Conservation (phyloP, 2,329 filamentous ascomycete genomes). For the Alternaria angustiovoidea region DNA sequence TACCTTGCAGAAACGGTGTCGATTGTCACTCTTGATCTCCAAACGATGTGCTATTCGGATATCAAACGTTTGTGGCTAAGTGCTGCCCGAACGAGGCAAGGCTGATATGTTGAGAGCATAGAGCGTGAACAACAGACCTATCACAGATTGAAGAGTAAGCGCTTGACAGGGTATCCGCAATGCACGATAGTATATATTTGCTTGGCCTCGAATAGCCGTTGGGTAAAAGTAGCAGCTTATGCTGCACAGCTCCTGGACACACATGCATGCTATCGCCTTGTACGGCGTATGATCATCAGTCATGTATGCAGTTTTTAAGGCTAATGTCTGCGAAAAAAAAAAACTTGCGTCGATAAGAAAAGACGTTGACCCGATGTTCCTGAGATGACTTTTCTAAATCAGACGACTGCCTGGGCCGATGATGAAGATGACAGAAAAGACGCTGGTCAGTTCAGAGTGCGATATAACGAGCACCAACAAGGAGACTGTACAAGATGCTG, state of each 20-base stretch:
- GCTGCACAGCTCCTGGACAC: not conserved
- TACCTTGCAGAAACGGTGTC: not conserved
- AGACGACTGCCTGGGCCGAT: not conserved
- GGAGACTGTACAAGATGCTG: constrained; percentile 22
- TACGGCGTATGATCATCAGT: not conserved
- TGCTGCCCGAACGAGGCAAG: not conserved
- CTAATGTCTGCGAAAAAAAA: not conserved
- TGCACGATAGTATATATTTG: not conserved
- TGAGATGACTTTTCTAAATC: not conserved
- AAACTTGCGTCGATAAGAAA: not conserved
- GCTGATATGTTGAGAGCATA: not conserved
- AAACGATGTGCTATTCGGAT: not conserved
- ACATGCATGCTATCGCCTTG: not conserved
- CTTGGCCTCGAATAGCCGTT: not conserved
- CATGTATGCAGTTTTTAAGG: not conserved
- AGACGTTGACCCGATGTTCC: not conserved
- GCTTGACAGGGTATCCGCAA: not conserved
- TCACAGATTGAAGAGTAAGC: not conserved
- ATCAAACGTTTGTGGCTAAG: not conserved
- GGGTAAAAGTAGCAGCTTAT: not conserved
- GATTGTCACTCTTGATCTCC: not conserved
- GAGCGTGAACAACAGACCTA: not conserved
- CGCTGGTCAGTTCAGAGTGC: no score
- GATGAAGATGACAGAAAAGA: not conserved
- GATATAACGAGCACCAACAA: not conserved